phyloP scores from a whole-genome alignment of 2,329 filamentous ascomycete species.

The Hansfordia pulvinata region DNA sequence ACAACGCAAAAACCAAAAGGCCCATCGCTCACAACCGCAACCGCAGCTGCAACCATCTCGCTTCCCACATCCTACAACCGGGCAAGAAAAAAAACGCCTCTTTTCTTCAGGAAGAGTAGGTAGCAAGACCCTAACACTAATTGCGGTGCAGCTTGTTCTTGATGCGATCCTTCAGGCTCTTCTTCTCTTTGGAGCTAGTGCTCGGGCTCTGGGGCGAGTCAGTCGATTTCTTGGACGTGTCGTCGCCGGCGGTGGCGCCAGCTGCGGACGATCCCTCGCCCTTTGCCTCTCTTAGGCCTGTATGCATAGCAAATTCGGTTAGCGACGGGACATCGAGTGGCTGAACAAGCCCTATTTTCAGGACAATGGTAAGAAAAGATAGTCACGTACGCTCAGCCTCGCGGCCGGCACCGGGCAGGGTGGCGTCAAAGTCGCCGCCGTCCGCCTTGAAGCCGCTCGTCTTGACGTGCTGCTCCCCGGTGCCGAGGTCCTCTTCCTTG shows the following conservation, averaged over 20 bases:
- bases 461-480: conserved; percentile 43
- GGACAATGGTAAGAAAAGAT: conserved; percentile 2
- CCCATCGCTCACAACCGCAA: too few species aligned
- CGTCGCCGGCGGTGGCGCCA: conserved; percentile 11
- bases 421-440: conserved; percentile 54
- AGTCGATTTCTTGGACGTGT: too few species aligned
- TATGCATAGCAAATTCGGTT: too few species aligned
- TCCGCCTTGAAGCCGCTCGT: conserved; percentile 46
- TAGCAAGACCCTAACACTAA: too few species aligned
- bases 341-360: too few species aligned
- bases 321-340: too few species aligned
- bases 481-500: conserved; percentile 19
- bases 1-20: too few species aligned
- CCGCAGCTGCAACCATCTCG: too few species aligned
- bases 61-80: too few species aligned
- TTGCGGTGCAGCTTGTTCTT: conserved; percentile 53
- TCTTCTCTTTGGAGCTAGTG: conserved; percentile 27
- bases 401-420: conserved; percentile 46
- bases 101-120: too few species aligned
- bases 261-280: conserved; percentile 15
- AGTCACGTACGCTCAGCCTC: conserved; percentile 49
- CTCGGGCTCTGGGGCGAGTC: too few species aligned
- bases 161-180: conserved; percentile 47
- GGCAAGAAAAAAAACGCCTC: too few species aligned
- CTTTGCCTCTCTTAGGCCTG: conserved; percentile 40